Conservation (phyloP, 768 basidiomycete species). For the Tephrocybe rancida region DNA sequence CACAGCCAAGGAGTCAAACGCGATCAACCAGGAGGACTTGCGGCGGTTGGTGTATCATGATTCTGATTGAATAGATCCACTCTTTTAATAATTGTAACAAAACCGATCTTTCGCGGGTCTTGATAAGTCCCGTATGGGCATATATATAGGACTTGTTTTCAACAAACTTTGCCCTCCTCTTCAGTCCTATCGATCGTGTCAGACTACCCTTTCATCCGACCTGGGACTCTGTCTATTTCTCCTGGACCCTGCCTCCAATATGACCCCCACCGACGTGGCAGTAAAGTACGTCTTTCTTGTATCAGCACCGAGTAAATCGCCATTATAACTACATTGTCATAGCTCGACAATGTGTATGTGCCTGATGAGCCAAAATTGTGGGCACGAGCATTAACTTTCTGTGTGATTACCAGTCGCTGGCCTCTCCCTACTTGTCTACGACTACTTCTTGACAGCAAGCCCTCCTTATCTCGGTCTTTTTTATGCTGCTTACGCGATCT, state of each 20-base stretch:
- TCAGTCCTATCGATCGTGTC: background rate
- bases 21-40: background rate
- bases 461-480: background rate
- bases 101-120: background rate
- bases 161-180: too few species aligned
- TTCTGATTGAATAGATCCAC: background rate
- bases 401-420: constrained; percentile 6
- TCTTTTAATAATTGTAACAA: background rate
- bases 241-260: background rate
- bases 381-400: background rate
- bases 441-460: constrained; percentile 14
- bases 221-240: background rate
- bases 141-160: too few species aligned
- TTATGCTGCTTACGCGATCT: background rate
- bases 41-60: constrained; percentile 1
- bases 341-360: constrained; percentile 12
- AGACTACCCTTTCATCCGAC: background rate
- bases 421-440: constrained; percentile 13
- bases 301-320: background rate
- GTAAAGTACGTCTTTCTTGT: constrained; percentile 1
- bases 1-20: background rate
- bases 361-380: background rate
- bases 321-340: background rate
- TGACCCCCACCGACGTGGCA: background rate
- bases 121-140: too few species aligned